Conservation (phyloP, 495 filamentous ascomycete species). For the Letharia columbiana region DNA sequence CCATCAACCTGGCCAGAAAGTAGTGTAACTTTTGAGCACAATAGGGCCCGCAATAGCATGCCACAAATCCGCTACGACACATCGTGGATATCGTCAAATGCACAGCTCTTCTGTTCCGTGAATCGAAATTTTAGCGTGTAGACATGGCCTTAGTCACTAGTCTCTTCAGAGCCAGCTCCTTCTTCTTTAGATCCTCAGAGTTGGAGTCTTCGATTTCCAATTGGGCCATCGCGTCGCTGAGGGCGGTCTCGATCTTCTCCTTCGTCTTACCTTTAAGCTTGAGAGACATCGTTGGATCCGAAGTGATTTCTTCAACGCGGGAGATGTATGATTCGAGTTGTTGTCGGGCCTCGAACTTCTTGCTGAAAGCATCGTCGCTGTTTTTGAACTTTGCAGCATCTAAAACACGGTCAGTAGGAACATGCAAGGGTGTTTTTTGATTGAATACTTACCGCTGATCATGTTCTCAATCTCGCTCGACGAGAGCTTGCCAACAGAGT, state of each 20-base stretch:
- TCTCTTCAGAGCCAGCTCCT: constrained; percentile 96
- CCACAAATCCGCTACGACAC: constrained; percentile 3
- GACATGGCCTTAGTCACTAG: constrained; percentile 96
- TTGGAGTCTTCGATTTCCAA: constrained; percentile 79
- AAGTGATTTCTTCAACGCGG: constrained; percentile 97
- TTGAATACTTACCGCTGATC: constrained; percentile 62
- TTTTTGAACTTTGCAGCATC: constrained; percentile 99
- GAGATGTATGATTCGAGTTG: constrained; percentile 99
- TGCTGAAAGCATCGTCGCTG: constrained; percentile 95
- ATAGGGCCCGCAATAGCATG: not conserved
- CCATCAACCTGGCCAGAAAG: constrained; percentile 4
- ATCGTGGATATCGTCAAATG: constrained; percentile 18
- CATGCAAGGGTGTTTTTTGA: too few relatives aligned
- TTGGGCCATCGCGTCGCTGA: constrained; percentile 79
- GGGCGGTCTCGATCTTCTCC: constrained; percentile 96
- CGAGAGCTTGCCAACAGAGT: constrained; percentile 98
- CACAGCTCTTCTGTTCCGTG: not conserved
- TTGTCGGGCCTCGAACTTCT: constrained; percentile 97
- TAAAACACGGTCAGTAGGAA: constrained; percentile 29
- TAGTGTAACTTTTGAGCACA: constrained; percentile 13
- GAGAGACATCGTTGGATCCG: constrained; percentile 88
- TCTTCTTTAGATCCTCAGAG: constrained; percentile 98
- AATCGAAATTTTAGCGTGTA: constrained; percentile 54
- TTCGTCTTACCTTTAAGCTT: constrained; percentile 98
- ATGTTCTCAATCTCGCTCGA: constrained; percentile 93